Percentiles rank a stretch among this genome's conserved stretches.
Conservation (phyloP, 331 rosid species). For the Phaseolus coccineus region DNA sequence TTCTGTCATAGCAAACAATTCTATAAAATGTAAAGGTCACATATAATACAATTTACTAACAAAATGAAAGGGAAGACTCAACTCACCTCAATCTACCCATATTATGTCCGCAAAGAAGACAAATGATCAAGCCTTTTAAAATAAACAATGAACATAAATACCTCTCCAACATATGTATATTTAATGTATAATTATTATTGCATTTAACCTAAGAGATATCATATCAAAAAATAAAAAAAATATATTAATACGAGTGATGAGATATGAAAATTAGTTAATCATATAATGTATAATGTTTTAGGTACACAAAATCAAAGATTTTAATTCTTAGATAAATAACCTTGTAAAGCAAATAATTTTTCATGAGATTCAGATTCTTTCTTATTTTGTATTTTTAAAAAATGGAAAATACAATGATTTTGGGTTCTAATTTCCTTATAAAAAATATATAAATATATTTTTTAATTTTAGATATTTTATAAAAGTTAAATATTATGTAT, state of each 20-base stretch:
- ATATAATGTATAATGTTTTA: conserved; percentile 39
- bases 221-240: conserved; percentile 46
- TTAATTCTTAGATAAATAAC: no score
- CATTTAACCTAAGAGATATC: conserved; percentile 34
- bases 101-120: neutral
- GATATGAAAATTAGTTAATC: conserved; percentile 40
- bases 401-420: no score
- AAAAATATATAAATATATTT: no score
- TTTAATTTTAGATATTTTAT: no score
- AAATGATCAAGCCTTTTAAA: conserved; percentile 30
- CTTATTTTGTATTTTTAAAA: no score
- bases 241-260: conserved; percentile 36
- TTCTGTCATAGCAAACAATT: conserved; percentile 37
- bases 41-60: neutral
- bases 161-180: neutral
- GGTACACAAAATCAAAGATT: conserved; percentile 27
- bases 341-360: neutral
- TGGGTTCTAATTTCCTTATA: no score
- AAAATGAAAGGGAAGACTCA: neutral
- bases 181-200: conserved; percentile 38
- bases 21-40: neutral
- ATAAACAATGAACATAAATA: neutral
- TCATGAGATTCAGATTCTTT: no score
- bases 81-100: conserved; percentile 64
- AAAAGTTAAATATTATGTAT: no score